phyloP scores from a whole-genome alignment of 2,329 filamentous ascomycete genomes.

The Colletotrichum gloeosporioides region DNA sequence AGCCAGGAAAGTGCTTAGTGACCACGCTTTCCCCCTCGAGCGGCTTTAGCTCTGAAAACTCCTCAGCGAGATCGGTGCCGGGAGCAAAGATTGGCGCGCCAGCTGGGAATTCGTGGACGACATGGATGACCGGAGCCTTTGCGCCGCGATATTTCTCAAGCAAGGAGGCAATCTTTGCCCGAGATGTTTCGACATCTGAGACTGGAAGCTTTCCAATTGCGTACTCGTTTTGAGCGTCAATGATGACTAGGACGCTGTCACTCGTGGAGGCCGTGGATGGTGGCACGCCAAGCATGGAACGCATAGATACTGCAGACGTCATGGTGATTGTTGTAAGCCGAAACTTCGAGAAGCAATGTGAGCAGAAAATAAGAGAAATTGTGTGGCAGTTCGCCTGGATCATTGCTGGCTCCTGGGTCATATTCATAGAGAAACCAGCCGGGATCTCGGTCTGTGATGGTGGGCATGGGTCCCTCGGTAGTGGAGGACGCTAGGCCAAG shows the following conservation, averaged over 20 bases:
- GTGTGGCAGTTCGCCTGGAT: not conserved
- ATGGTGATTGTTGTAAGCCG: not conserved
- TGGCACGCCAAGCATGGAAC: conserved; percentile 39
- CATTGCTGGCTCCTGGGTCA: not conserved
- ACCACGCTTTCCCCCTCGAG: conserved; percentile 60
- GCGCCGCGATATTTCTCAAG: conserved; percentile 63
- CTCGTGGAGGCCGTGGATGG: conserved; percentile 46
- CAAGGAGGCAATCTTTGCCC: conserved; percentile 60
- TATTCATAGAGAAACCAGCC: not conserved
- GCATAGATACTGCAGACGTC: conserved; percentile 33
- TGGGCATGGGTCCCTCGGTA: not conserved
- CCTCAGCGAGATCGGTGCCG: conserved; percentile 60
- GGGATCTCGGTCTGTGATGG: not conserved
- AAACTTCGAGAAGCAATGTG: not conserved
- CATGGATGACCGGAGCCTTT: conserved; percentile 60
- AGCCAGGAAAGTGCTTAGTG: conserved; percentile 62
- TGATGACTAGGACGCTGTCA: conserved; percentile 68
- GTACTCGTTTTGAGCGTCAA: conserved; percentile 75
- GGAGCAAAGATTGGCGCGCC: conserved; percentile 72
- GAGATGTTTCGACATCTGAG: conserved; percentile 54
- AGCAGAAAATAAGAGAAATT: not conserved
- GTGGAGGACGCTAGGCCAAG: not conserved
- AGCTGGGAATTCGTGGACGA: conserved; percentile 62
- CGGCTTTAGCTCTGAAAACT: conserved; percentile 64
- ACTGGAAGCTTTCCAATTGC: conserved; percentile 61